Base-by-base conservation (phyloP, 371 early-diverging fungal genomes). In the Mortierella sp. region DNA sequence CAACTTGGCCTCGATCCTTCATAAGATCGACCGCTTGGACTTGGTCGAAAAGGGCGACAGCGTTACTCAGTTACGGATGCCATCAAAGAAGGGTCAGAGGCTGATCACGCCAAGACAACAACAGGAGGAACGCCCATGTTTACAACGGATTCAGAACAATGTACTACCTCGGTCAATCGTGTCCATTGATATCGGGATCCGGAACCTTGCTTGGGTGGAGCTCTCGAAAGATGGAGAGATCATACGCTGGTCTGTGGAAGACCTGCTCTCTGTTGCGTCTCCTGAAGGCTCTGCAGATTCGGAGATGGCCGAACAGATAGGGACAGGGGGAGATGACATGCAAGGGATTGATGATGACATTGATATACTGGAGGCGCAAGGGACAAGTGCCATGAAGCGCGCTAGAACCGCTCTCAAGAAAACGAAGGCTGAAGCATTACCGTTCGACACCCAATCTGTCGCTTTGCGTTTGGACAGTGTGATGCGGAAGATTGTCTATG, bases 181-280 rank as follows among this genome's bases (percentile, higher is more conserved):
- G 2, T 92, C 93, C 0, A 84, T 93, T 43, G 93, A 93, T 68
- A 82, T 93, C 46, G 93, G 93, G 0, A 86, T 87, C 58, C 83
- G 86, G 16, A 91, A 92, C 64, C 76, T 93, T 2, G 92, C 90
- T 0, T 88, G 87, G 72, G 86, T 86, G 14, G 83, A 82, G 39
- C 27, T 89, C 3, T 61, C 71, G 12, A 55, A 48, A 18, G 67
- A 83, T n/a, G 60, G 71, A 0, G 63, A 67, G 4, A 80, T 86
- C 7, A 19, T 80, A 16, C 74, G 79, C 12, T 86, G 85, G 85
- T 58, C 63, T 2, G 73, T 83, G 4, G 76, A 79, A 7, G 86
- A 83, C 62, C 68, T 85, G 13, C 64, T 79, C 6, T n/a, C n/a
- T n/a, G n/a, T n/a, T n/a, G n/a, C n/a, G n/a, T n/a, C n/a, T n/a